Percentiles rank a stretch among this genome's conserved stretches.
phyloP scores from a whole-genome alignment of 257 asterid genomes.

The Marsdenia floribunda region DNA sequence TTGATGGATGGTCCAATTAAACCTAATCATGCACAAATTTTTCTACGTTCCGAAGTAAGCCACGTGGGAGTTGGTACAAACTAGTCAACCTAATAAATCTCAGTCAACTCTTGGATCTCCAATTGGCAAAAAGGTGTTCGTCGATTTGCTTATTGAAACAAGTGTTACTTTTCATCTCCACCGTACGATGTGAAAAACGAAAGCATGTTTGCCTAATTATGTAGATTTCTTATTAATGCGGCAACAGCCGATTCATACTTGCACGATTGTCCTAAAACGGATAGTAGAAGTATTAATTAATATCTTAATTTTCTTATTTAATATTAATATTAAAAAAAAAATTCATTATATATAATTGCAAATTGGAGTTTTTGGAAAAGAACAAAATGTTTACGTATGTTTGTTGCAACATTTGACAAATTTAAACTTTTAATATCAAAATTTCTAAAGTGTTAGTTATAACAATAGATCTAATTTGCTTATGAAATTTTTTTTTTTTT shows the following conservation, averaged over 20 bases:
- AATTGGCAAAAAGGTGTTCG: background rate
- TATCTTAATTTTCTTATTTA: too few species aligned
- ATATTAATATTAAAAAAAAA: background rate
- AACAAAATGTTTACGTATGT: background rate
- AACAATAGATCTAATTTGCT: background rate
- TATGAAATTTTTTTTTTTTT: too few species aligned
- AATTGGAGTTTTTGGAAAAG: background rate
- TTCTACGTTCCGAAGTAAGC: conserved; percentile 38
- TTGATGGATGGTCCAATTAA: conserved; percentile 35
- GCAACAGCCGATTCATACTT: background rate
- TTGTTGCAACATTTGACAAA: background rate
- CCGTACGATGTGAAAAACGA: background rate
- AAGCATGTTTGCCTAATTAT: background rate
- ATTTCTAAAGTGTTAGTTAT: too few species aligned
- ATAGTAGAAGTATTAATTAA: too few species aligned
- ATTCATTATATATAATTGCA: background rate
- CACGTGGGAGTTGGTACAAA: conserved; percentile 28
- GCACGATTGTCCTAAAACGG: background rate
- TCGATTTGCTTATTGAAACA: background rate
- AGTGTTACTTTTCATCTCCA: background rate
- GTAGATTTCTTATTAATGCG: background rate
- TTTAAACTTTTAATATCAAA: background rate
- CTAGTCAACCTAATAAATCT: conserved; percentile 26
- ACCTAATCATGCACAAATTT: conserved; percentile 31
- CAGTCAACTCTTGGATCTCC: conserved; percentile 41